phyloP scores from a whole-genome alignment of 257 asterid species.

The Przewalskia tangutica region DNA sequence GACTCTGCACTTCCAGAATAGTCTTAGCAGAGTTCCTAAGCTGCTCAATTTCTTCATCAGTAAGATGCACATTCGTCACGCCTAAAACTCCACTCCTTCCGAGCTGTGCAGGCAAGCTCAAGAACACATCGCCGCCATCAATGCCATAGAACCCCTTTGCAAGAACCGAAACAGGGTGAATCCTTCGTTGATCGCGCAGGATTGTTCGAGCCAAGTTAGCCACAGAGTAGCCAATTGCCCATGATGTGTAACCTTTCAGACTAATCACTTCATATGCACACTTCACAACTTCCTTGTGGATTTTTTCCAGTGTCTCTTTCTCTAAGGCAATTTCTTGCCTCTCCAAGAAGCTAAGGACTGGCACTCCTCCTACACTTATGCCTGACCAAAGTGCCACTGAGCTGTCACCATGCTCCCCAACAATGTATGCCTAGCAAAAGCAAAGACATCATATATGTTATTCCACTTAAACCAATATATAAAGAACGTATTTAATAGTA shows the following conservation, averaged over 20 bases:
- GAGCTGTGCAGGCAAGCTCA: slow-evolving; percentile 82
- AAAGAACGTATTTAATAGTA: not conserved
- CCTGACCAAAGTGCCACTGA: slow-evolving; percentile 95
- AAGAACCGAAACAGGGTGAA: slow-evolving; percentile 78
- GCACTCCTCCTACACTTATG: slow-evolving; percentile 86
- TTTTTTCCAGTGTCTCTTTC: slow-evolving; percentile 53
- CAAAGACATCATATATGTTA: not conserved
- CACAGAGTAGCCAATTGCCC: slow-evolving; percentile 92
- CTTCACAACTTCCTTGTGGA: slow-evolving; percentile 61
- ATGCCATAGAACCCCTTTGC: slow-evolving; percentile 63
- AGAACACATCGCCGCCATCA: slow-evolving; percentile 54
- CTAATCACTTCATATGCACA: slow-evolving; percentile 76
- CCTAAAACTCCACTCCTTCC: slow-evolving; percentile 69
- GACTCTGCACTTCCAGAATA: slow-evolving; percentile 60
- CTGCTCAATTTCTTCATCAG: slow-evolving; percentile 51
- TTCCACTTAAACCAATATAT: not conserved
- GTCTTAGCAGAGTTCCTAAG: slow-evolving; percentile 63
- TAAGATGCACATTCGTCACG: slow-evolving; percentile 62
- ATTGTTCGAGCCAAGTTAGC: slow-evolving; percentile 68
- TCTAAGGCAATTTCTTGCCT: slow-evolving; percentile 66
- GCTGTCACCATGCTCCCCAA: slow-evolving; percentile 91
- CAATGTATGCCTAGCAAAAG: slow-evolving; percentile 55
- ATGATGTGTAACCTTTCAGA: slow-evolving; percentile 85
- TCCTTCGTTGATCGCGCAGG: slow-evolving; percentile 67
- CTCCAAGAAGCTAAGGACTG: slow-evolving; percentile 51